Evolutionary conservation across 257 asterid genomes (phyloP), one percentile per base, ranked within the genome.

Genomic region (Handroanthus guayacan): DNA sequence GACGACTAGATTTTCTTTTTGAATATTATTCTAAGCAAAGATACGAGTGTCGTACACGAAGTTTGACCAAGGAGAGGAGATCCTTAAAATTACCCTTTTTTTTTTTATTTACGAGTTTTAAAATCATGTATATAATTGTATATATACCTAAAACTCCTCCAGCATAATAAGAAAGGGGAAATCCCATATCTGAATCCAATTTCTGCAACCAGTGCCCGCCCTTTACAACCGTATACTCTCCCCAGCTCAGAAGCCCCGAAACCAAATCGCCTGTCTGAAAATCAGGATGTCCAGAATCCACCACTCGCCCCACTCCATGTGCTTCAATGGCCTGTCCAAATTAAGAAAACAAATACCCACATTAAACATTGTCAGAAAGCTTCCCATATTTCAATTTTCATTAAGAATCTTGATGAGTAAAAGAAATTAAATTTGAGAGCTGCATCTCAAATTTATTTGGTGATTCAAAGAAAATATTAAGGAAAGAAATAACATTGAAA

Each of bases 101-200:
- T 39, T 39, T 39, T 39, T 7, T 39, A 7, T 39, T 5, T 39
- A 38, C 43, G 5, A 45, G 2, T 1, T 50, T 3, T 51, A 51
- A 0, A 51, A 1, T 2, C 16, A 48, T 10, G n/a, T 16, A 56
- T 0, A 56, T 5, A 56, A 18, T 7, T 18, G 18, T 17, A 0
- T 17, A 56, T 25, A 17, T 68, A 50, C 74, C 74, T 14, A 70
- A 20, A n/a, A 70, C 20, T 37, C 75, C 54, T 79, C 91, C 92
- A 0, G 81, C 84, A 62, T 87, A 83, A 70, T 83, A 62, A 38
- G 92, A 84, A 50, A 87, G 76, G 2, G 88, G 92, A 71, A 87
- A 75, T 1, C 82, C 85, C 60, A 62, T n/a, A 3, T 11, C 8
- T 9, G 73, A 7, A 58, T 87, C 88, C 81, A 85, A 48, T 67